Base-by-base conservation (phyloP, 2,329 filamentous ascomycete genomes). In the Diaporthe sp. region DNA sequence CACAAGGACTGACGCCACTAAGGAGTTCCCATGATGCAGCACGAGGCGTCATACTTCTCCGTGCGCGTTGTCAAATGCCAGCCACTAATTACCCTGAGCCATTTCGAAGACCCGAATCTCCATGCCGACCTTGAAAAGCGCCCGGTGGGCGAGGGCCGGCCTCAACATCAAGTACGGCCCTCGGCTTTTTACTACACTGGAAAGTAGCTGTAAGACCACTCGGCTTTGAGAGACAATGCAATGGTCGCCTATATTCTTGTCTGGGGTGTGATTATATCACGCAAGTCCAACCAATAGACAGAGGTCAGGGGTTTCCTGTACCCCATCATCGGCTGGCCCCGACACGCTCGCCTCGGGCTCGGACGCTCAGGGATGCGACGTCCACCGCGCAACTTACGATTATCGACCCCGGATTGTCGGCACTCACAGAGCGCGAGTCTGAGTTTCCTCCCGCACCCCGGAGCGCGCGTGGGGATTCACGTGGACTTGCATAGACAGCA, bases 341-440 rank as follows among this genome's bases (percentile, higher is more conserved):
- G 46, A 53, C 44, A 53, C 13, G 22, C 49, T 31, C 59, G 39
- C 39, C 31, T 68, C 46, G 65, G 46, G 22, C 31, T 68, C 65
- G 65, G 65, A 22, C 46, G n/a, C 46, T 53, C n/a, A 53, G 44
- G 46, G n/a, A 28, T 51, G 31, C 44, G 62, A 51, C 31, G 31
- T 19, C 19, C 25, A 4, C 19, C 19, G 28, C 25, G 34, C 46
- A 53, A 39, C 46, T 68, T 28, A 39, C 31, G 46, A 68, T 68
- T 34, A 53, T 28, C 22, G n/a, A 53, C 19, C 34, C 46, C 31
- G 46, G 28, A 53, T 2, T 9, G 22, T 53, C 65, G 65, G 65
- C 31, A 25, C 39, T 68, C 65, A 15, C 19, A 53, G 46, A 31
- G 25, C 46, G 46, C 65, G 65, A 68, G 65, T 39, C 65, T 46